Conservation (phyloP, 2,329 filamentous ascomycete species). For the Paecilomyces fulvus region DNA sequence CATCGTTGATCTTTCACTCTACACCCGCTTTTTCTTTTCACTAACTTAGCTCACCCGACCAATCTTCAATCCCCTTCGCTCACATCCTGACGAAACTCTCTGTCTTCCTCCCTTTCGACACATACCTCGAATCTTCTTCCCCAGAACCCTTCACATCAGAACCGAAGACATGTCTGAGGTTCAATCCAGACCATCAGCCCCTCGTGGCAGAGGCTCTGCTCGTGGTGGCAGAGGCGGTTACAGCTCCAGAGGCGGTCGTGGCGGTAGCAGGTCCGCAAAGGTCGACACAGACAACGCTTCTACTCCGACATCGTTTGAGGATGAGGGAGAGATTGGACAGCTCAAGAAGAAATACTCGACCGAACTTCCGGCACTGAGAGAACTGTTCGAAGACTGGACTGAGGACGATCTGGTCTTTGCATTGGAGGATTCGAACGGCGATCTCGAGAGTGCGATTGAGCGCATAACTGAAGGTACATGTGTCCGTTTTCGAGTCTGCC, state of each 20-base stretch:
- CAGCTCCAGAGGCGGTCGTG: slow-evolving; percentile 61
- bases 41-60: slow-evolving; percentile 19
- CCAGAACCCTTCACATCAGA: slow-evolving; percentile 19
- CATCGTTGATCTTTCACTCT: slow-evolving; percentile 24
- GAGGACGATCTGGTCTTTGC: slow-evolving; percentile 91
- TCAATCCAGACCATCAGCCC: slow-evolving; percentile 72
- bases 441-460: slow-evolving; percentile 41
- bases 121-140: slow-evolving; percentile 19
- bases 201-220: slow-evolving; percentile 80
- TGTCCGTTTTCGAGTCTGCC: not conserved
- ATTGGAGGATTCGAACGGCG: slow-evolving; percentile 62
- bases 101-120: slow-evolving; percentile 16
- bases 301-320: slow-evolving; percentile 55
- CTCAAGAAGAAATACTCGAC: slow-evolving; percentile 81
- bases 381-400: slow-evolving; percentile 93
- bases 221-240: slow-evolving; percentile 77
- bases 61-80: slow-evolving; percentile 18
- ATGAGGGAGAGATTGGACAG: slow-evolving; percentile 83
- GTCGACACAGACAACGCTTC: slow-evolving; percentile 60
- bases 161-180: slow-evolving; percentile 79
- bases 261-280: slow-evolving; percentile 60
- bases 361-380: slow-evolving; percentile 74
- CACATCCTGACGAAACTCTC: slow-evolving; percentile 14
- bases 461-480: slow-evolving; percentile 42
- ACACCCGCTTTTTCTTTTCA: slow-evolving; percentile 18